Evolutionary conservation across 1,284 basidiomycete species (phyloP).

Genomic region (Bjerkandera adusta): DNA sequence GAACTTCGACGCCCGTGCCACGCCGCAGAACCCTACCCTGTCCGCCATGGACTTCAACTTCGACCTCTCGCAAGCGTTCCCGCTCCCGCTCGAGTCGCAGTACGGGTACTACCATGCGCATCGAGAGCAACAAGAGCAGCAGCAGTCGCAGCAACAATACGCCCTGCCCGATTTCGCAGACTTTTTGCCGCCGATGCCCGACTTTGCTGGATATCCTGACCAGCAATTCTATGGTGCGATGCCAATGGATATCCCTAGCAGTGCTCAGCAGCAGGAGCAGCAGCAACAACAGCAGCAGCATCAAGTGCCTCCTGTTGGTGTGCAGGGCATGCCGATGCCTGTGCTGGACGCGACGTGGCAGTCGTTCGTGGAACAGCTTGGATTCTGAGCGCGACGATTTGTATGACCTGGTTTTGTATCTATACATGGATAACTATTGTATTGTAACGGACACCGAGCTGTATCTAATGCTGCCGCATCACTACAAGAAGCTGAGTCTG

Average conservation of each 20-base stretch:
- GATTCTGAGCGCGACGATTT: too few relatives aligned
- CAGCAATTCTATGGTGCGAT: conserved; percentile 10
- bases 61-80: conserved; percentile 23
- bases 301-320: too few relatives aligned
- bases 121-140: background rate
- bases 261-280: background rate
- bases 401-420: too few relatives aligned
- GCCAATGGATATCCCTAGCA: too few relatives aligned
- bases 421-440: too few relatives aligned
- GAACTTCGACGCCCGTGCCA: background rate
- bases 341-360: conserved; percentile 62
- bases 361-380: conserved; percentile 65
- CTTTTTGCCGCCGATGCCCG: too few relatives aligned
- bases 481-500: too few relatives aligned
- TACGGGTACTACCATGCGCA: conserved; percentile 9
- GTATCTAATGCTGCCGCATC: too few relatives aligned
- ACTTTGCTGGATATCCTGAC: conserved; percentile 18
- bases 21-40: background rate
- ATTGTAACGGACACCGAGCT: too few relatives aligned
- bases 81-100: conserved; percentile 12
- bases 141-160: background rate
- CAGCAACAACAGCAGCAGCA: background rate
- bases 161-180: too few relatives aligned
- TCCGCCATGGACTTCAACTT: conserved; percentile 19
- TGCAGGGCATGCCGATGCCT: conserved; percentile 14